Evolutionary conservation across 192 early-diverging fungal genomes (phyloP).

Genomic region (Coemansia javaensis): DNA sequence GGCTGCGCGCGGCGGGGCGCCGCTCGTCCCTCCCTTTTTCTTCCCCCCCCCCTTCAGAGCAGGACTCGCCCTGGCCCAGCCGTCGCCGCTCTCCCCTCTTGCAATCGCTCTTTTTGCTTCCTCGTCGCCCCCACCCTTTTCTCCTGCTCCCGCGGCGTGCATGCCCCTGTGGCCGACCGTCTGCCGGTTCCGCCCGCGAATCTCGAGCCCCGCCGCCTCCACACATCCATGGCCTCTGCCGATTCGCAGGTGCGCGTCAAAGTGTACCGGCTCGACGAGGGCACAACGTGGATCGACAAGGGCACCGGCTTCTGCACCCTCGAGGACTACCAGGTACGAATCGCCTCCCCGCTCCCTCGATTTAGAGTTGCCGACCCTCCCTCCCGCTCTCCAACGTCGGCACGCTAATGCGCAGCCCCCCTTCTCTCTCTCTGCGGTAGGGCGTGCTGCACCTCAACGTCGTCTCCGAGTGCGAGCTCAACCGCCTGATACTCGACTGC

Average conservation of each 20-base stretch:
- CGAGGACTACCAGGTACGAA: constrained; percentile 58
- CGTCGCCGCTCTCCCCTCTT: no score
- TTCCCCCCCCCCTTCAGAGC: no score
- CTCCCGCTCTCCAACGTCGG: background rate
- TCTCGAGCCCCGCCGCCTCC: background rate
- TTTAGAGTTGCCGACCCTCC: background rate
- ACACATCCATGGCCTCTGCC: constrained; percentile 22
- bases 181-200: no score
- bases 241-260: constrained; percentile 69
- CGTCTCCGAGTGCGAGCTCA: constrained; percentile 56
- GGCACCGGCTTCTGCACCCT: constrained; percentile 79
- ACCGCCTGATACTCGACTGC: constrained; percentile 63
- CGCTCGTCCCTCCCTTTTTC: no score
- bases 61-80: no score
- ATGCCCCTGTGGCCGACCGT: no score
- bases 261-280: constrained; percentile 72
- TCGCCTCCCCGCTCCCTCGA: background rate
- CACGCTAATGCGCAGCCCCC: no score
- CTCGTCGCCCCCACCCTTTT: no score
- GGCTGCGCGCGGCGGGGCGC: no score
- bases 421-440: constrained; percentile 30
- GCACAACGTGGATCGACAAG: constrained; percentile 73
- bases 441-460: constrained; percentile 62
- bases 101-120: no score
- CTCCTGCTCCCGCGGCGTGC: no score